These are phyloP conservation scores for Nannochloris sp. DNA, from an alignment of 139 green algal genomes.

Conservation along the genomic window DNA sequence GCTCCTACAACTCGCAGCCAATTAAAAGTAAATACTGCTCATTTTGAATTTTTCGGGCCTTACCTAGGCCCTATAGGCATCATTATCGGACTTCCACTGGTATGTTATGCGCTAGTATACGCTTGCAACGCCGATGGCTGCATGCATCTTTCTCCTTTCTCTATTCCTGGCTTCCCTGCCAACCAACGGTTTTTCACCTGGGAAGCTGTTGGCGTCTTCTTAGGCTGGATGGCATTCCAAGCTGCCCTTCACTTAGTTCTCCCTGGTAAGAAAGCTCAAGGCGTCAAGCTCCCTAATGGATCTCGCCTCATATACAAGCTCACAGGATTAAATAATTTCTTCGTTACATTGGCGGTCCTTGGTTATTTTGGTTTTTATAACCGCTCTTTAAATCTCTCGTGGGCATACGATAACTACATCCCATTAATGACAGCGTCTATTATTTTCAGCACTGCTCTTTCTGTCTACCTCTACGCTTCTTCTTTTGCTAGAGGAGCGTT, in stretches of 20 bases:
- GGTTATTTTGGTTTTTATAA: conserved; percentile 61
- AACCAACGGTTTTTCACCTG: conserved; percentile 38
- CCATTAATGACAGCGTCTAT: conserved; percentile 64
- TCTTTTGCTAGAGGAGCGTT: conserved; percentile 34
- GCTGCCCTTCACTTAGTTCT: conserved; percentile 69
- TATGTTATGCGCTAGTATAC: conserved; percentile 49
- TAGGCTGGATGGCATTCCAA: conserved; percentile 56
- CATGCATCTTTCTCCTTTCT: conserved; percentile 1
- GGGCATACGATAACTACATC: conserved; percentile 72
- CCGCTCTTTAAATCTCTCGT: conserved; percentile 41
- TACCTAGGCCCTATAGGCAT: conserved; percentile 51
- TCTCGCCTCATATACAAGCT: conserved; percentile 74
- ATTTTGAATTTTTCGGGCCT: conserved; percentile 67
- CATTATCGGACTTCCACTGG: conserved; percentile 44
- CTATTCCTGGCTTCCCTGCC: conserved; percentile 13
- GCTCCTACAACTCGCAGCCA: too few species aligned
- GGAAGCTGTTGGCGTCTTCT: conserved; percentile 40
- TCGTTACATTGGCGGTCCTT: conserved; percentile 29
- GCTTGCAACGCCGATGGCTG: conserved; percentile 40
- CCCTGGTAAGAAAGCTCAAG: conserved; percentile 53
- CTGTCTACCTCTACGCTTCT: conserved; percentile 52
- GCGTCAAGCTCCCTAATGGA: conserved; percentile 49
- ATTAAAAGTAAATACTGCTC: too few species aligned
- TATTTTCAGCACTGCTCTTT: conserved; percentile 45
- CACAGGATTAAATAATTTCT: conserved; percentile 61